Evolutionary conservation across 169 alveolate genomes (phyloP).

Genomic region (Amoebophrya sp.): DNA sequence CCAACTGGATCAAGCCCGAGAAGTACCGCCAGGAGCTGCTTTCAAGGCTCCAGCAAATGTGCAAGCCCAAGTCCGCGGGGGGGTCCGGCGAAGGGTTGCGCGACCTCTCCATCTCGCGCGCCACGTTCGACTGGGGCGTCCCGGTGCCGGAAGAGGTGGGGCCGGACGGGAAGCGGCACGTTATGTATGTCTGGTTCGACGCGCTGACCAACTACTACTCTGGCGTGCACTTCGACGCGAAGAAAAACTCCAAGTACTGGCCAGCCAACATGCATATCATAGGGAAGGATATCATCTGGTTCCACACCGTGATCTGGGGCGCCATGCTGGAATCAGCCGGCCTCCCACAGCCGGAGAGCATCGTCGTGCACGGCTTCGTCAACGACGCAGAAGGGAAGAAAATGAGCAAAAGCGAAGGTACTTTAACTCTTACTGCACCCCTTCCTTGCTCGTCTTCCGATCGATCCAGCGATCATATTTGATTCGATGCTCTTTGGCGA

Average conservation of each 20-base stretch:
- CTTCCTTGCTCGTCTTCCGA: background rate
- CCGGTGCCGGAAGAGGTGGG: constrained; percentile 45
- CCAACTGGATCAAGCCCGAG: constrained; percentile 15
- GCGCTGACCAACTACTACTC: constrained; percentile 72
- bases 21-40: constrained; percentile 2
- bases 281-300: constrained; percentile 81
- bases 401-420: constrained; percentile 65
- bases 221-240: constrained; percentile 20
- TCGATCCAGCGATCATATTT: constrained; percentile 38
- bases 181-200: constrained; percentile 91
- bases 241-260: constrained; percentile 24
- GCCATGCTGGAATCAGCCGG: constrained; percentile 65
- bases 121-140: constrained; percentile 81
- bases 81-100: too few relatives aligned
- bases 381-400: constrained; percentile 80
- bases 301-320: constrained; percentile 77
- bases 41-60: background rate
- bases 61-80: background rate
- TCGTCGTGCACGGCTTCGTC: constrained; percentile 83
- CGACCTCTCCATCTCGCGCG: constrained; percentile 73
- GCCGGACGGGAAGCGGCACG: constrained; percentile 51
- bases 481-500: constrained; percentile 50
- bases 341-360: constrained; percentile 56
- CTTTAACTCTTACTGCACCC: background rate
- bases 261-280: constrained; percentile 50